Percentiles rank a stretch among this genome's conserved stretches.
phyloP scores from a whole-genome alignment of 139 green algal genomes.

The Penium margaritaceum region DNA sequence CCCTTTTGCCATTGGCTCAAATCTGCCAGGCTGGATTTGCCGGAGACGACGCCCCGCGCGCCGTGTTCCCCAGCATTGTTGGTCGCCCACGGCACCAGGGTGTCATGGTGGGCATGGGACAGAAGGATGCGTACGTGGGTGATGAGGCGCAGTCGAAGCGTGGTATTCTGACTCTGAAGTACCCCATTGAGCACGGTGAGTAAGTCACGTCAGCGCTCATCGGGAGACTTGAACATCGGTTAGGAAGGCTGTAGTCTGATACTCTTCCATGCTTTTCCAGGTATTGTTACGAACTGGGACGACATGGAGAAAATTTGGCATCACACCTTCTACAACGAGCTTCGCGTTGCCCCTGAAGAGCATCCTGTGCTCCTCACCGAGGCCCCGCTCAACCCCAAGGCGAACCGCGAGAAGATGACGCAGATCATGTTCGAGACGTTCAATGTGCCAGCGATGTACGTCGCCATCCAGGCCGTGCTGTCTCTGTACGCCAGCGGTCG shows the following conservation, averaged over 20 bases:
- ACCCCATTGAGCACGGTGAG: slow-evolving; percentile 55
- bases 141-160: slow-evolving; percentile 55
- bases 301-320: slow-evolving; percentile 59
- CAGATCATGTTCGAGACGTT: slow-evolving; percentile 62
- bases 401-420: slow-evolving; percentile 52
- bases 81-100: slow-evolving; percentile 43
- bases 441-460: slow-evolving; percentile 50
- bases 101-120: slow-evolving; percentile 54
- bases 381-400: slow-evolving; percentile 49
- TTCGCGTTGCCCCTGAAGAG: slow-evolving; percentile 50
- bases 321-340: slow-evolving; percentile 58
- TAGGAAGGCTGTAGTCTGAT: background rate
- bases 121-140: slow-evolving; percentile 55
- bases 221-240: no score
- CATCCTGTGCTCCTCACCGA: slow-evolving; percentile 51
- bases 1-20: no score
- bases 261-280: background rate
- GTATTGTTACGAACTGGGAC: slow-evolving; percentile 55
- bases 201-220: background rate
- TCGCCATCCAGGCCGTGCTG: slow-evolving; percentile 50
- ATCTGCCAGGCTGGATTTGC: slow-evolving; percentile 48
- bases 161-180: slow-evolving; percentile 54
- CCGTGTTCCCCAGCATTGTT: slow-evolving; percentile 52
- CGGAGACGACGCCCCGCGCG: slow-evolving; percentile 49
- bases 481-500: slow-evolving; percentile 49